Base-by-base conservation (phyloP, 768 basidiomycete genomes). In the Mycena chlorophos region DNA sequence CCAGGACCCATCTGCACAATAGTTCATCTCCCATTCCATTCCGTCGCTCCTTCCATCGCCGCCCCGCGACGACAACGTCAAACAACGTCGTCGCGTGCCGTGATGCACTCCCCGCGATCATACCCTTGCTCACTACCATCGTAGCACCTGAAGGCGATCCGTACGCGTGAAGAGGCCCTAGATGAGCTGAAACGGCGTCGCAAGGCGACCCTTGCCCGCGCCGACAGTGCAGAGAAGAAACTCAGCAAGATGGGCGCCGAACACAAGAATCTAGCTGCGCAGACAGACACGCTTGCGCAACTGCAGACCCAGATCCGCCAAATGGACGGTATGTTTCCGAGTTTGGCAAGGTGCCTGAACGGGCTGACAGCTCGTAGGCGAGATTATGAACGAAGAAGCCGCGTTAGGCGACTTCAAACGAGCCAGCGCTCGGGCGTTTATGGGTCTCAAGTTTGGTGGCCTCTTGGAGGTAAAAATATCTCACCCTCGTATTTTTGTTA, bases 401-500 rank as follows among this genome's bases (percentile, higher is more conserved):
- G 77, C 80, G 13, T 62, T 96, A 3, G 84, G 89, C 0, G 93
- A 96, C 66, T 90, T 87, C 68, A 98, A 96, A 72, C 83, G 94
- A 31, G 71, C 76, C 5, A 81, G 80, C 14, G 78, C 87, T 2
- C 83, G 82, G 58, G 75, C 80, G 39, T 89, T 86, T 74, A 83
- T 96, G 82, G 82, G 83, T 1, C 72, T 91, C 63, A 95, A 96
- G 73, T 94, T 95, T 66, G 92, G 91, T 22, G 94, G 91, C 5
- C 71, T 96, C 40, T 69, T 86, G 42, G 94, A 97, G 69, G 85
- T 83, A 54, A n/a, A n/a, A n/a, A n/a, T n/a, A n/a, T n/a, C n/a
- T n/a, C n/a, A n/a, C n/a, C n/a, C n/a, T n/a, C n/a, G n/a, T n/a
- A n/a, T n/a, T n/a, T n/a, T n/a, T n/a, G n/a, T n/a, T n/a, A n/a